A percentile compares a stretch with the other conserved stretches of the same genome.
Evolutionary conservation across 129 eudicot genomes (phyloP).

Genomic region (Centrapalus pauciflorus): DNA sequence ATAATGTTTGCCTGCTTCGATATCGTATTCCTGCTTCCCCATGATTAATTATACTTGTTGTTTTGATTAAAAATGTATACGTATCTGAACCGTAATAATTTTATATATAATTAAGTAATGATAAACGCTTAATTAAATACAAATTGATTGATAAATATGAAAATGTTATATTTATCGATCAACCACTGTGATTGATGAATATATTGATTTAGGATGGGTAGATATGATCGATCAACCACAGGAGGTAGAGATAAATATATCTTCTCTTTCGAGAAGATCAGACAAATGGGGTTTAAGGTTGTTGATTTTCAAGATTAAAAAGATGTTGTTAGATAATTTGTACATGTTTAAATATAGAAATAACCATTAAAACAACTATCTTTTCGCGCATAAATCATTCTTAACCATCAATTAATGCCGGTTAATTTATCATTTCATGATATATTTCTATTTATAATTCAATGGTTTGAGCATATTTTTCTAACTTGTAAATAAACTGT

Average conservation of each 20-base stretch:
- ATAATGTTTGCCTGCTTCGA: constrained; percentile 45
- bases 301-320: constrained; percentile 2
- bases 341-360: constrained; percentile 1
- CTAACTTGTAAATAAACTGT: background rate
- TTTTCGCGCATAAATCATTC: background rate
- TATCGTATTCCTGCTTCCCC: constrained; percentile 28
- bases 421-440: background rate
- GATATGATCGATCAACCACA: constrained; percentile 31
- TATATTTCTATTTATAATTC: background rate
- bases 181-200: constrained; percentile 35
- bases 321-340: constrained; percentile 5
- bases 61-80: background rate
- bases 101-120: background rate
- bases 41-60: constrained; percentile 10
- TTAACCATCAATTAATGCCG: background rate
- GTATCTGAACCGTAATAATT: background rate
- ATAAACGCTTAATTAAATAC: background rate
- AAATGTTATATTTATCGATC: constrained; percentile 28
- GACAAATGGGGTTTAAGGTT: constrained; percentile 17
- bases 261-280: constrained; percentile 23
- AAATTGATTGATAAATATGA: constrained; percentile 1
- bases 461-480: background rate
- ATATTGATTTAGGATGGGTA: no score
- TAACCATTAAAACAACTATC: background rate
- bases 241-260: constrained; percentile 38